Percentiles rank a stretch among this genome's conserved stretches.
Evolutionary conservation across 768 basidiomycete genomes (phyloP).

Genomic region (Rhodotorula paludigena): DNA sequence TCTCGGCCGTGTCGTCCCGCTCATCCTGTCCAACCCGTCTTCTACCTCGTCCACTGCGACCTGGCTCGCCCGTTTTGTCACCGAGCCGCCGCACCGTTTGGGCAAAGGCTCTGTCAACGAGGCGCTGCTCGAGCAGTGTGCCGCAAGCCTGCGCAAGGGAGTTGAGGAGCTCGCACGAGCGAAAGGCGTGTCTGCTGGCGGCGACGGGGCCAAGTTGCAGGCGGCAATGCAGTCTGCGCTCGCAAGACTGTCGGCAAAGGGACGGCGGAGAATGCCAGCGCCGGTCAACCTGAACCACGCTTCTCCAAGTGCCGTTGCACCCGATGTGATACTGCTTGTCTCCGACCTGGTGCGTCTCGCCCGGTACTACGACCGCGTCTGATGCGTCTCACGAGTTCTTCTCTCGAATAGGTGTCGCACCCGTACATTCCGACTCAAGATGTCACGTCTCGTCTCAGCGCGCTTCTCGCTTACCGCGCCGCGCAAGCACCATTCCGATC

Average conservation of each 20-base stretch:
- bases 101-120: no score
- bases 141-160: background rate
- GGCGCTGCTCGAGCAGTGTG: no score
- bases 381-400: no score
- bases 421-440: background rate
- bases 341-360: background rate
- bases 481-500: background rate
- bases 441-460: background rate
- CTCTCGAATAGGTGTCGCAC: background rate
- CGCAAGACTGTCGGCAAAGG: no score
- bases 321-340: background rate
- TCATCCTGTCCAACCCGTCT: background rate
- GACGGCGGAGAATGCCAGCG: background rate
- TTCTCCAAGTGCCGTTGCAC: background rate
- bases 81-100: no score
- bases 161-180: background rate
- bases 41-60: background rate
- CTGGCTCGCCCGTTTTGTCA: no score
- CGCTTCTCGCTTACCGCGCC: constrained; percentile 5
- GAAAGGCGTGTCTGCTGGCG: no score
- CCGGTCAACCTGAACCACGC: background rate
- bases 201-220: no score
- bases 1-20: background rate
- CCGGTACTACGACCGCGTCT: no score
- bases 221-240: no score